Conservation (phyloP, 768 basidiomycete genomes). For the Pleurotus eryngii region DNA sequence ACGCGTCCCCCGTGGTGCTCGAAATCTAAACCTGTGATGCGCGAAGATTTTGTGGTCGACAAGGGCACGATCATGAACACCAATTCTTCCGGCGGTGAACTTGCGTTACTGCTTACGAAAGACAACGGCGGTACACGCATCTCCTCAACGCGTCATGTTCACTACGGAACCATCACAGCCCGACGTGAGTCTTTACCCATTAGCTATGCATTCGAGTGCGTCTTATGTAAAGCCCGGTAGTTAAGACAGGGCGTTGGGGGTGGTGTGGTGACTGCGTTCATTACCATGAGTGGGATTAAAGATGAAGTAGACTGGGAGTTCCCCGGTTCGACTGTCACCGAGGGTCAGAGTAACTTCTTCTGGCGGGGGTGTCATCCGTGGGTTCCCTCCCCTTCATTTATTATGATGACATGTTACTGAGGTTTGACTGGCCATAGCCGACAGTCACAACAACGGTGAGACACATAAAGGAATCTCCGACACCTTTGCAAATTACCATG, state of each 20-base stretch:
- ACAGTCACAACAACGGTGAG: conserved; percentile 43
- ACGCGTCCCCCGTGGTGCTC: neutral
- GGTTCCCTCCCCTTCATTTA: conserved; percentile 22
- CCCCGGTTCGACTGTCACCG: conserved; percentile 56
- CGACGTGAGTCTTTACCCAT: conserved; percentile 35
- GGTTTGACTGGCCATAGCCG: conserved; percentile 25
- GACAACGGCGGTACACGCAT: conserved; percentile 73
- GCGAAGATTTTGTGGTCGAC: conserved; percentile 67
- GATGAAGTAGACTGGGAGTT: conserved; percentile 91
- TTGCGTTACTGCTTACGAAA: conserved; percentile 66
- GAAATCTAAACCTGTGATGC: neutral
- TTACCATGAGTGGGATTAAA: conserved; percentile 81
- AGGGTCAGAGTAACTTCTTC: conserved; percentile 79
- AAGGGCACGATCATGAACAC: conserved; percentile 64
- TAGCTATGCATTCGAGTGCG: neutral
- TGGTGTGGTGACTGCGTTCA: conserved; percentile 82
- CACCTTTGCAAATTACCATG: conserved; percentile 69
- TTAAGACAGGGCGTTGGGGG: conserved; percentile 80
- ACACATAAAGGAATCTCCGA: conserved; percentile 50
- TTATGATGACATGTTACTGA: neutral
- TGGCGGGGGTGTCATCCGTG: conserved; percentile 71
- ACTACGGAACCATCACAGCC: conserved; percentile 76
- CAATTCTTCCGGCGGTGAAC: conserved; percentile 58
- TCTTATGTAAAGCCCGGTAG: conserved; percentile 27
- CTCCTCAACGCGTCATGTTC: conserved; percentile 76